Evolutionary conservation across 1,284 basidiomycete genomes (phyloP).

Genomic region (Spongispora temasekensis): DNA sequence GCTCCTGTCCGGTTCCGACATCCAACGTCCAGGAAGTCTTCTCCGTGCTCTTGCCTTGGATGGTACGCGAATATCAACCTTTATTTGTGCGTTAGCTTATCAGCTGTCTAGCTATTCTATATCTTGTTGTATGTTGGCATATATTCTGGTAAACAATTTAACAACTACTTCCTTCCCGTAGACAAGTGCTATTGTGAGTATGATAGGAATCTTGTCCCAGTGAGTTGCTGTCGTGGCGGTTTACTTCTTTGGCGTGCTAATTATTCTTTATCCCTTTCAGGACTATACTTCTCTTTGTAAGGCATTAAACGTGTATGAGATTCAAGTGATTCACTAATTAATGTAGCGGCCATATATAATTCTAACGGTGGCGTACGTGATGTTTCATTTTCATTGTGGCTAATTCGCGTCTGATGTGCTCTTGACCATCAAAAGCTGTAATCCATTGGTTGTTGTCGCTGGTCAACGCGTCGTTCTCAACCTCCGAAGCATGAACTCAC

Average conservation of each 20-base stretch:
- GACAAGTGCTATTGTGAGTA: not conserved
- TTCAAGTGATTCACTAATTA: too few relatives aligned
- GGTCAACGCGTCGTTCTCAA: conserved; percentile 12
- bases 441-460: conserved; percentile 2
- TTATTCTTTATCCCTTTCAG: too few relatives aligned
- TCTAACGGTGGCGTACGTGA: conserved; percentile 1
- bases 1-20: too few relatives aligned
- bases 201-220: not conserved
- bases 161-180: not conserved
- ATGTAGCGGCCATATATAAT: too few relatives aligned
- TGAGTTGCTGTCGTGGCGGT: not conserved
- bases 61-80: not conserved
- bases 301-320: too few relatives aligned
- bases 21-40: too few relatives aligned
- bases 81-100: not conserved
- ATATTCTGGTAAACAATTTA: not conserved
- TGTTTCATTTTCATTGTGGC: not conserved
- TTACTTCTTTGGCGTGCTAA: too few relatives aligned
- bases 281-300: not conserved
- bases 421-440: too few relatives aligned
- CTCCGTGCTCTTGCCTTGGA: conserved; percentile 1
- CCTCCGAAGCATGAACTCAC: conserved; percentile 6
- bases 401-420: too few relatives aligned
- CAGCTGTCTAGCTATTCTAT: not conserved
- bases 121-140: not conserved